Conservation (phyloP, 1,284 basidiomycete species). For the Laetiporus sulphureus region DNA sequence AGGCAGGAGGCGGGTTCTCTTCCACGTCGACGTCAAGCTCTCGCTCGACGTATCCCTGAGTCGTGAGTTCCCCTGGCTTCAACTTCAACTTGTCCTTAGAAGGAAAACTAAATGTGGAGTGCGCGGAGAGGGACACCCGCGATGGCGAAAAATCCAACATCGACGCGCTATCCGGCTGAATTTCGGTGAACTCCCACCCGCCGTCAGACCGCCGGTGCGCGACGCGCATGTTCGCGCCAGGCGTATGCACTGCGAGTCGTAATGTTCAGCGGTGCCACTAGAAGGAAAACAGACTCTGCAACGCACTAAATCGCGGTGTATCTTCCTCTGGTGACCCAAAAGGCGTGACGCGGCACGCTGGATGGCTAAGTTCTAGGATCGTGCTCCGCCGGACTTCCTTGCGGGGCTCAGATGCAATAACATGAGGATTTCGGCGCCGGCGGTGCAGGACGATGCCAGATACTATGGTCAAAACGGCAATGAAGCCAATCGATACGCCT, state of each 20-base stretch:
- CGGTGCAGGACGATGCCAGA: constrained; percentile 1
- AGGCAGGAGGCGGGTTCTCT: constrained; percentile 22
- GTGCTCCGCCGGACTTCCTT: constrained; percentile 1
- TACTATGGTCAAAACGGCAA: constrained; percentile 2
- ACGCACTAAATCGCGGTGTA: constrained; percentile 8
- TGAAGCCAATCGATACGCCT: background rate
- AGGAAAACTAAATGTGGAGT: constrained; percentile 11
- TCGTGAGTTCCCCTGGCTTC: constrained; percentile 19
- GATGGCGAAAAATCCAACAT: constrained; percentile 13
- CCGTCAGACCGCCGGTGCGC: constrained; percentile 25
- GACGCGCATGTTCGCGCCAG: constrained; percentile 28
- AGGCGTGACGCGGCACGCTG: constrained; percentile 10
- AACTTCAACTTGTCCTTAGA: constrained; percentile 20
- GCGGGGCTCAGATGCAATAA: background rate
- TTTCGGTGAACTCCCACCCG: constrained; percentile 24
- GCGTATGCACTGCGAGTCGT: constrained; percentile 19
- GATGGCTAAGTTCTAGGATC: constrained; percentile 6
- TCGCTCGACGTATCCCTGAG: constrained; percentile 22
- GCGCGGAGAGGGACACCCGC: constrained; percentile 7
- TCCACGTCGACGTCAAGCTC: constrained; percentile 14
- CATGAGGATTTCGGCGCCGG: constrained; percentile 4
- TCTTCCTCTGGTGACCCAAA: constrained; percentile 8
- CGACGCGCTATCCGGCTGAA: constrained; percentile 6
- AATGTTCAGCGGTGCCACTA: background rate
- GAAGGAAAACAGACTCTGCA: background rate